Base-by-base conservation (phyloP, 176 grass and related monocot species). In the Thinopyrum elongatum region DNA sequence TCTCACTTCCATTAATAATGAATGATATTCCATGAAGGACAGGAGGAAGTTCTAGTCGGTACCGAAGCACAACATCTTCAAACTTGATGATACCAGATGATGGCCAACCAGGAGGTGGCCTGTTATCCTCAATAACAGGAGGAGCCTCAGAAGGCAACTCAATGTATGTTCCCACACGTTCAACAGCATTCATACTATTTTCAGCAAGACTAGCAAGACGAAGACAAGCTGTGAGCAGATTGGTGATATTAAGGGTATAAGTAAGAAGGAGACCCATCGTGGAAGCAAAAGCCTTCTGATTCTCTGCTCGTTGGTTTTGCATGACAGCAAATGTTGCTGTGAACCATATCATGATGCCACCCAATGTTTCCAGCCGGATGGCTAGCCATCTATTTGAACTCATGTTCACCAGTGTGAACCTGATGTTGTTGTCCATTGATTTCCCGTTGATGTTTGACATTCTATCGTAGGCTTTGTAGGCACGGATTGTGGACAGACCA, bases 111-210 rank as follows among this genome's bases (percentile, higher is more conserved):
- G 92, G 97, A 23, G 92, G 97, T 70, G 97, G 90, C 39, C 94
- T 99, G 39, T 82, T 88, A 83, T 87, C 88, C 84, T 99, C 92
- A 64, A 96, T 94, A 70, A 99, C 82, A 87, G 94, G 88, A 86
- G 97, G 90, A 88, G 97, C 97, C 91, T 99, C 97, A 69, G 94
- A 92, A 86, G 88, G 90, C 53, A 96, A 87, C 34, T 99, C 97
- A 42, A 96, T 94, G 67, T 99, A 99, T 74, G 90, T 99, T 72
- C 92, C 94, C 39, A 96, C 82, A 78, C 97, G 85, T 69, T 99
- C 97, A 77, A 99, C 97, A 80, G 97, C 94, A 93, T 99, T 99
- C 85, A 99, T 91, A 86, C 94, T 99, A 86, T 99, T 99, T 95
- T 99, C 97, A 70, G 97, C 94, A n/a, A 99, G 92, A 84, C 97